Evolutionary conservation across 176 grass and related monocot genomes (phyloP), one percentile per base, ranked within the genome.

Genomic region (Triticum turgidum): DNA sequence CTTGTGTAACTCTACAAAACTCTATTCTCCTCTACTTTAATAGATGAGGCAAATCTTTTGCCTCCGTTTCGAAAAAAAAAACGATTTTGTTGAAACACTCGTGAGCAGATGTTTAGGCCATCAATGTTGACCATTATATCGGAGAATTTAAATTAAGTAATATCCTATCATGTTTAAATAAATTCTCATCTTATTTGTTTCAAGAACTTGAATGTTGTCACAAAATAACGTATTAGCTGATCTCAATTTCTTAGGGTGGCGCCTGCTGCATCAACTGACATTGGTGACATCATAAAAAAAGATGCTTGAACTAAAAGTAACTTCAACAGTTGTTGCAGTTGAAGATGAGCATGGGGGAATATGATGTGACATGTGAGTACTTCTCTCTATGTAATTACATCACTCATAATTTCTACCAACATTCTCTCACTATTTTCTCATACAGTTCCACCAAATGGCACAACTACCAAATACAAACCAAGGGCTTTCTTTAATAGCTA

Each of bases 141-240:
- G 80, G 92, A 98, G 85, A 91, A 98, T 96, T 87, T 92, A 96
- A 96, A 98, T 93, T 98, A 96, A 89, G 92, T 98, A 98, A 96
- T 91, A 98, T 87, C 49, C 88, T 81, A 61, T 85, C 83, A 74
- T 90, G 89, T 88, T 79, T 34, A 66, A 80, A 66, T 78, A 17
- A 78, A 21, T 70, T 39, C 32, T 12, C 35, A 73, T 39, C 71
- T 61, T 47, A 74, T 86, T 56, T 11, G 18, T 63, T 83, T 51
- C 21, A 34, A 47, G 7, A 82, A 83, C 45, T 4, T 66, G 22
- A 39, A 9, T 87, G n/a, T 37, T 17, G 58, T 80, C n/a, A 37
- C 77, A 67, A 34, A 78, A 66, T 7, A 47, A 58, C 37, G 75
- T 61, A 79, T 54, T 38, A 33, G 61, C 37, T 85, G 35, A 82